Evolutionary conservation across 306 rosid species (phyloP).

Genomic region (Mucuna pruriens): DNA sequence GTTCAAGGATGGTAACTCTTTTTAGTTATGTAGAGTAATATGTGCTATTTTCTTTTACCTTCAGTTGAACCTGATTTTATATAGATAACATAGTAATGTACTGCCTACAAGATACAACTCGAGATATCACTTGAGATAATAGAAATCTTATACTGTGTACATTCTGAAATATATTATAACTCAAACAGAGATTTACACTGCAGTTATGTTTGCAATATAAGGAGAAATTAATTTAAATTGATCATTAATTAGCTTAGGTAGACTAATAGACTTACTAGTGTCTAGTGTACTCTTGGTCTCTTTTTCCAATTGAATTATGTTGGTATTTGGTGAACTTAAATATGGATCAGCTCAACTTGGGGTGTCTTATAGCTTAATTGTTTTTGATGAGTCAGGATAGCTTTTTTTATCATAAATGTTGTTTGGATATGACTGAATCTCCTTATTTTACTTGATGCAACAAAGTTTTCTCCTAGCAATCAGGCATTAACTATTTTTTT

Average conservation of each 20-base stretch:
- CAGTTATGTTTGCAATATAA: not conserved
- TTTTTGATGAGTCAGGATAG: not conserved
- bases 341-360: not conserved
- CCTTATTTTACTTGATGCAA: slow-evolving; percentile 1
- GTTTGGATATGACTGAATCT: not conserved
- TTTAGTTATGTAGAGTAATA: not conserved
- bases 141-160: not conserved
- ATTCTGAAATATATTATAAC: not conserved
- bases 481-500: not conserved
- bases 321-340: not conserved
- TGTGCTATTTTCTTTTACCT: not conserved
- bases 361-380: not conserved
- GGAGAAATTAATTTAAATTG: not conserved
- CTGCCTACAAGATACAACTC: not conserved
- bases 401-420: not conserved
- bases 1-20: slow-evolving; percentile 18
- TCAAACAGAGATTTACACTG: not conserved
- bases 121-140: not conserved
- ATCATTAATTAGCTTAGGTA: not conserved
- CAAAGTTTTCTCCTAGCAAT: not conserved
- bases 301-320: not conserved
- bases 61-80: not conserved
- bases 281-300: not conserved
- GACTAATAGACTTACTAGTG: not conserved
- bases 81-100: not conserved